phyloP scores from a whole-genome alignment of 2,329 filamentous ascomycete genomes.

The Aureobasidium pullulans region DNA sequence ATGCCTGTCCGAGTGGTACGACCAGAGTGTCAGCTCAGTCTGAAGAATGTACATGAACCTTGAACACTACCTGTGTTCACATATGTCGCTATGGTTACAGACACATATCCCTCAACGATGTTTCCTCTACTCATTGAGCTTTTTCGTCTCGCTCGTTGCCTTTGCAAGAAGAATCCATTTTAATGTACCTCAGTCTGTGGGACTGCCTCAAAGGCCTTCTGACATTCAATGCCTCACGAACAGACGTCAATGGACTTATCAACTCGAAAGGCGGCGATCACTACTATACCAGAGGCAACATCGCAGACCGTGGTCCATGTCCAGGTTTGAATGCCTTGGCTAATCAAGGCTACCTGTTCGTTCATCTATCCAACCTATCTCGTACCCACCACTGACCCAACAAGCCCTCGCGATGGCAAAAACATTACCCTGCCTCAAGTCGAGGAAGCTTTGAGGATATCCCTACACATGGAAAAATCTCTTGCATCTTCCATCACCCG shows the following conservation, averaged over 20 bases:
- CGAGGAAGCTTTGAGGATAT: conserved; percentile 21
- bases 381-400: too few relatives aligned
- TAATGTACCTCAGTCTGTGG: conserved; percentile 18
- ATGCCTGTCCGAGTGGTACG: background rate
- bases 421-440: conserved; percentile 26
- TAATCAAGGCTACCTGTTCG: conserved; percentile 29
- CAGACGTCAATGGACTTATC: conserved; percentile 1
- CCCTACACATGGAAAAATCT: background rate
- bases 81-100: too few relatives aligned
- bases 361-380: background rate
- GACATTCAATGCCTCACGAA: conserved; percentile 10
- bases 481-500: conserved; percentile 23
- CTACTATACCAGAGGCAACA: conserved; percentile 14
- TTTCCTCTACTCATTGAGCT: too few relatives aligned
- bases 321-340: conserved; percentile 26
- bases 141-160: too few relatives aligned
- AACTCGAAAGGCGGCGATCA: conserved; percentile 18
- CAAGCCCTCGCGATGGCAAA: conserved; percentile 28
- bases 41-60: background rate
- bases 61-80: background rate
- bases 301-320: conserved; percentile 23
- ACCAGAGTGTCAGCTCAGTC: background rate
- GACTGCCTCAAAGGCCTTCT: conserved; percentile 18
- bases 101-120: too few relatives aligned
- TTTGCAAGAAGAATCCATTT: too few relatives aligned